Conservation (phyloP, 2,329 filamentous ascomycete genomes). For the Alternaria sp. region DNA sequence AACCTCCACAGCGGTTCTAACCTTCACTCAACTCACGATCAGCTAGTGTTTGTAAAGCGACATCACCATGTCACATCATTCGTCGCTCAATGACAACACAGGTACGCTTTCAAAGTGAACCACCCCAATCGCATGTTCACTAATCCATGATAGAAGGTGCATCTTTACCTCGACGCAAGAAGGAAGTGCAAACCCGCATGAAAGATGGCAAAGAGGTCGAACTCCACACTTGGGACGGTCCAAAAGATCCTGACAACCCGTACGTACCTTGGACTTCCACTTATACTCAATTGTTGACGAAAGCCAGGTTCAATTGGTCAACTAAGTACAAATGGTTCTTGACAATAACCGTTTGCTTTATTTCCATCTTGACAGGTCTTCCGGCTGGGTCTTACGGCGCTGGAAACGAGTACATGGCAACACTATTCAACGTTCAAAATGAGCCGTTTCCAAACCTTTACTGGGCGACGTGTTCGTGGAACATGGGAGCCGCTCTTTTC, state of each 20-base stretch:
- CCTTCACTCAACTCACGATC: background rate
- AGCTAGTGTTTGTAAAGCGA: background rate
- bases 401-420: conserved; percentile 40
- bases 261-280: background rate
- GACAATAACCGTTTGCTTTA: conserved; percentile 52
- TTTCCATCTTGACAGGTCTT: conserved; percentile 52
- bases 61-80: conserved; percentile 14
- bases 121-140: background rate
- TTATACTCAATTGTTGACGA: too few species aligned
- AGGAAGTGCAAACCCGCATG: conserved; percentile 8
- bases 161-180: conserved; percentile 1
- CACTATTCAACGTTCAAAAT: conserved; percentile 47
- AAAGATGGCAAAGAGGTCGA: conserved; percentile 32
- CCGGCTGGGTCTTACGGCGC: conserved; percentile 52
- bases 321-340: conserved; percentile 50
- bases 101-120: conserved; percentile 1
- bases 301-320: conserved; percentile 50
- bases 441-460: conserved; percentile 47
- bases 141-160: background rate
- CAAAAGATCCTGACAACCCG: conserved; percentile 34
- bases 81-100: conserved; percentile 15
- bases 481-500: conserved; percentile 49
- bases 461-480: conserved; percentile 50
- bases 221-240: conserved; percentile 30
- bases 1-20: background rate